A percentile compares a stretch with the other conserved stretches of the same genome.
These are phyloP conservation scores for Alternaria arborescens DNA, from an alignment of 2,329 filamentous ascomycete genomes.

Conservation along the genomic window DNA sequence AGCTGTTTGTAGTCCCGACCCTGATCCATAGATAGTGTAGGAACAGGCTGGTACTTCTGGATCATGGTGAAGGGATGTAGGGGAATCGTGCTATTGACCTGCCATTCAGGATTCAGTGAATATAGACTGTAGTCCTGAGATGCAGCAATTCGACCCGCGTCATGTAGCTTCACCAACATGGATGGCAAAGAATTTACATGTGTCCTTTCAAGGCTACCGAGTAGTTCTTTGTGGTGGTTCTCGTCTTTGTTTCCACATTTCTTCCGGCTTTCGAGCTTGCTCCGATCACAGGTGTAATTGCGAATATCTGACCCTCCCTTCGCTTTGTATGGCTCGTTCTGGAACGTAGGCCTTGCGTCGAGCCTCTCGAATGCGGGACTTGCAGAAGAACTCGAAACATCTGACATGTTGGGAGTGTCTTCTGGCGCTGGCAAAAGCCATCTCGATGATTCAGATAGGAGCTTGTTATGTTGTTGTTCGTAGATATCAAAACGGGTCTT, in stretches of 20 bases:
- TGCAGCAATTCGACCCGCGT: background rate
- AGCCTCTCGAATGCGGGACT: background rate
- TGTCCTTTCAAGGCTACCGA: background rate
- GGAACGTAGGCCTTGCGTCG: conserved; percentile 1
- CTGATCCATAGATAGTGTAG: background rate
- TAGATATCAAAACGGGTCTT: conserved; percentile 9
- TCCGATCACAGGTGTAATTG: background rate
- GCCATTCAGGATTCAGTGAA: conserved; percentile 21
- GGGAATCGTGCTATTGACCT: conserved; percentile 23
- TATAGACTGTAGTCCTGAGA: background rate
- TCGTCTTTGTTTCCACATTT: background rate
- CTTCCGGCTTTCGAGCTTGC: background rate
- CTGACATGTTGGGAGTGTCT: background rate
- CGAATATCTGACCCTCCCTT: background rate
- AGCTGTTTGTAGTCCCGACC: background rate
- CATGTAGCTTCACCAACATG: conserved; percentile 19
- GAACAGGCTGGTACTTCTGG: conserved; percentile 7
- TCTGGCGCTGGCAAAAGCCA: conserved; percentile 14
- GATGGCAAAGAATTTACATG: conserved; percentile 3
- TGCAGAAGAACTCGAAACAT: background rate
- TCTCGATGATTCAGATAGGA: conserved; percentile 1
- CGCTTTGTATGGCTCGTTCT: background rate
- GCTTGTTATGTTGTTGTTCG: conserved; percentile 11
- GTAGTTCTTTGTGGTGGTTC: background rate
- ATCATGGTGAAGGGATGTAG: conserved; percentile 33